Conservation (phyloP, 2,329 filamentous ascomycete genomes). For the Fusarium sp. region DNA sequence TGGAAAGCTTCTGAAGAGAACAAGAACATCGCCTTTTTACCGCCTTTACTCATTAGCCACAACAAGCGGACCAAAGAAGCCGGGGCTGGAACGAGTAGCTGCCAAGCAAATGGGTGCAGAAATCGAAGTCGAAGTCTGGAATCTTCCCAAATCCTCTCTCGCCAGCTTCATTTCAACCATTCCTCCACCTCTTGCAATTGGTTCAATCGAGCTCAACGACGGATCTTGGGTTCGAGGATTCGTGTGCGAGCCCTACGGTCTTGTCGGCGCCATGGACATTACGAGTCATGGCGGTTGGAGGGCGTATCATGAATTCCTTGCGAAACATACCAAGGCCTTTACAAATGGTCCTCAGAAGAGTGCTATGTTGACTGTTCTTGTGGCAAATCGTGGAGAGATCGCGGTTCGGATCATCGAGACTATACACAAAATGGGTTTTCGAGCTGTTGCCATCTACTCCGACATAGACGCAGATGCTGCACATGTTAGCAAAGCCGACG, state of each 20-base stretch:
- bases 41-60: conserved; percentile 50
- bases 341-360: background rate
- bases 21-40: conserved; percentile 53
- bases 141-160: conserved; percentile 49
- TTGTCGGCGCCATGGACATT: conserved; percentile 53
- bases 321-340: background rate
- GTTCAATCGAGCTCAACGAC: conserved; percentile 54
- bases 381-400: conserved; percentile 76
- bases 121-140: conserved; percentile 57
- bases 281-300: conserved; percentile 54
- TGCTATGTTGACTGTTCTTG: conserved; percentile 62
- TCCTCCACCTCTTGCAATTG: conserved; percentile 54
- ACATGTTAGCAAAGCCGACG: conserved; percentile 78
- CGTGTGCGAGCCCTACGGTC: conserved; percentile 56
- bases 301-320: conserved; percentile 41
- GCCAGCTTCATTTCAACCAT: conserved; percentile 55
- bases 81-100: conserved; percentile 52
- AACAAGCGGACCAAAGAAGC: conserved; percentile 46
- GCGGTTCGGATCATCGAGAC: conserved; percentile 80
- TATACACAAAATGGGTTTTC: conserved; percentile 75
- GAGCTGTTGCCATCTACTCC: conserved; percentile 80
- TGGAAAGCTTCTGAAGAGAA: conserved; percentile 44
- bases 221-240: conserved; percentile 56
- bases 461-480: conserved; percentile 73
- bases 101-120: conserved; percentile 38